phyloP scores from a whole-genome alignment of 768 basidiomycete species.

The Pleurotus cornucopiae region DNA sequence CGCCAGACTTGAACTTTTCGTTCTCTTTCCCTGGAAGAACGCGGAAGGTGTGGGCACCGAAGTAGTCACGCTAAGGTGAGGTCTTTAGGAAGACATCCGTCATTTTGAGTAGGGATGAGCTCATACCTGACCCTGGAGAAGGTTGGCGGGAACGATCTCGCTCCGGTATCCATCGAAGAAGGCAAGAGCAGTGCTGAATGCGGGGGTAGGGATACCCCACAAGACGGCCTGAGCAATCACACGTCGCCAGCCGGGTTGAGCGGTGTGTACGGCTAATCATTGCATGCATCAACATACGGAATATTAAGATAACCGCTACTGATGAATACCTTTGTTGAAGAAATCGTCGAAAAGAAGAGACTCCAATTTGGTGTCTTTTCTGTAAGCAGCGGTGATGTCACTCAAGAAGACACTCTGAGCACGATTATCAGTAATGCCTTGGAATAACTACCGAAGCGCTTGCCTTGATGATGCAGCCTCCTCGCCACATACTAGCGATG shows the following conservation, averaged over 20 bases:
- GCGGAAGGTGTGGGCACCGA: slow-evolving; percentile 97
- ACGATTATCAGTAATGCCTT: not conserved
- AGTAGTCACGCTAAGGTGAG: slow-evolving; percentile 81
- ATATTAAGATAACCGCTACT: too few species aligned
- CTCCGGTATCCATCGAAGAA: slow-evolving; percentile 99
- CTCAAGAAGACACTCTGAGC: slow-evolving; percentile 83
- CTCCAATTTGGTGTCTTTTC: slow-evolving; percentile 80
- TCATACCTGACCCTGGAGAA: slow-evolving; percentile 87
- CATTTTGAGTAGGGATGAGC: too few species aligned
- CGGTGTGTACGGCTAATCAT: slow-evolving; percentile 74
- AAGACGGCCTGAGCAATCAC: slow-evolving; percentile 94
- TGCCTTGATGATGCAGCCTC: slow-evolving; percentile 98
- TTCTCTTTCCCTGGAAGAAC: slow-evolving; percentile 92
- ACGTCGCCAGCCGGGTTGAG: slow-evolving; percentile 98
- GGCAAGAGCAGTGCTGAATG: slow-evolving; percentile 94
- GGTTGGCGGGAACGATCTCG: slow-evolving; percentile 89
- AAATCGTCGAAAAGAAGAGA: slow-evolving; percentile 94
- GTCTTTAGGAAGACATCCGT: not conserved
- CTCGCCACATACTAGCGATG: slow-evolving; percentile 99
- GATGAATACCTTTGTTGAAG: slow-evolving; percentile 79
- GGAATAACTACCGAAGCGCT: not conserved
- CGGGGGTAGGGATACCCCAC: slow-evolving; percentile 97
- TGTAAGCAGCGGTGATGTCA: slow-evolving; percentile 89
- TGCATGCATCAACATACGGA: too few species aligned
- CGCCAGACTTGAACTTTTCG: slow-evolving; percentile 66